Base-by-base conservation (phyloP, 257 asterid species). In the Forsythia suspensa region DNA sequence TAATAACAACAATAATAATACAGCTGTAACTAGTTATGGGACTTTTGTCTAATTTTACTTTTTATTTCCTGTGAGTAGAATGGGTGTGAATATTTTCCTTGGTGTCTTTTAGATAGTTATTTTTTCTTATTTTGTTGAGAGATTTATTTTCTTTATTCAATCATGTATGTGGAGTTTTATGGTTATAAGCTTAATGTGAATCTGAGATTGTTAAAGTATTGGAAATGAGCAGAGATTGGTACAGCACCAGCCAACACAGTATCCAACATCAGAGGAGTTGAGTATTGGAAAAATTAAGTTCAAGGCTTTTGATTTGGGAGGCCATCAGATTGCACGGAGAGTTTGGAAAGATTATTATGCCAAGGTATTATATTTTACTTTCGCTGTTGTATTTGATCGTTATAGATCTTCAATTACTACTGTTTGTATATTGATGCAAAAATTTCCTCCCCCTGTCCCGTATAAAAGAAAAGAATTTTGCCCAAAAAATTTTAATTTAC, bases 321-420 rank as follows among this genome's bases (percentile, higher is more conserved):
- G 67, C 3, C 67, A 59, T 59, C 67, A 59, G 67, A 59, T 59
- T 20, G 67, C 67, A 59, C 67, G 67, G 36, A 20, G 67, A 59
- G 67, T 59, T 59, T 59, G 67, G 67, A 59, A 59, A 59, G 67
- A 59, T 59, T 59, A 59, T 59, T 59, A 59, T 59, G 67, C 67
- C 15, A 59, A 59, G 67, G 67, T 59, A 20, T 59, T 59, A 20
- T n/a, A 21, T 20, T 59, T 20, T 59, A 59, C 15, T 7, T 12
- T 9, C 67, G 0, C 67, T 59, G 67, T 21, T 59, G 34, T 20
- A 59, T 59, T 59, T 59, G 36, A 8, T 59, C 6, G 5, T 59
- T 20, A 59, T 59, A 7, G 67, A 20, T 59, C 36, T 59, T 59
- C 36, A 20, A 34, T 59, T n/a, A 59, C 24, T 59, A 18, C 67